These are phyloP conservation scores for Neospora caninum DNA, from an alignment of 169 alveolate species.

Conservation along the genomic window DNA sequence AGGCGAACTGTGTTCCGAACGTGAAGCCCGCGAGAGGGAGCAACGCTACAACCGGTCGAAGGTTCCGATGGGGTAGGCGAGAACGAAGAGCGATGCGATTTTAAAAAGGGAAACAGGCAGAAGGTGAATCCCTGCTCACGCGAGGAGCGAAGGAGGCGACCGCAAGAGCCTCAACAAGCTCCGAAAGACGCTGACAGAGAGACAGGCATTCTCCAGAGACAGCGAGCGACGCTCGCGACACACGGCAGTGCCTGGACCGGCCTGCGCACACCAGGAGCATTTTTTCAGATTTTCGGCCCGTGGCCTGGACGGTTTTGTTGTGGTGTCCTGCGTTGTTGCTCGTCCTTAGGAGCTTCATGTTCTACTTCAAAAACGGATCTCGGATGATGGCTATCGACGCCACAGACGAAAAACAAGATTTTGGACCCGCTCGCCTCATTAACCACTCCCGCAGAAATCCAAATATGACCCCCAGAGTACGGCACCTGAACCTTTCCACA, in stretches of 20 bases:
- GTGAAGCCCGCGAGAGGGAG: slow-evolving; percentile 82
- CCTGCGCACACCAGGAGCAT: no score
- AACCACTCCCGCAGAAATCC: slow-evolving; percentile 88
- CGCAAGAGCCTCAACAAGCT: neutral
- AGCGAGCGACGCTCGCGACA: neutral
- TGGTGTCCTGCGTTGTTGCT: no score
- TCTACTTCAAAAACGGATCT: slow-evolving; percentile 82
- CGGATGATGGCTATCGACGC: slow-evolving; percentile 86
- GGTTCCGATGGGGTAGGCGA: slow-evolving; percentile 56
- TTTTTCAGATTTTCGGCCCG: no score
- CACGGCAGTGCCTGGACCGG: no score
- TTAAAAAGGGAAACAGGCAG: neutral
- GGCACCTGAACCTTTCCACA: neutral
- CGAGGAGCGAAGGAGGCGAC: neutral
- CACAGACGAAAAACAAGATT: slow-evolving; percentile 84
- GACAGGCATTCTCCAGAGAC: neutral
- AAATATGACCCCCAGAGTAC: slow-evolving; percentile 77
- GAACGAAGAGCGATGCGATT: neutral
- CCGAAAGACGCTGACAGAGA: neutral
- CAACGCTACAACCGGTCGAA: slow-evolving; percentile 71
- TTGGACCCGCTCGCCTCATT: slow-evolving; percentile 88
- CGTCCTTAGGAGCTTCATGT: slow-evolving; percentile 83
- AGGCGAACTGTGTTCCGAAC: slow-evolving; percentile 85
- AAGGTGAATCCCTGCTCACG: no score
- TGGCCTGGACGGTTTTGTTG: no score